Percentiles rank a stretch among this genome's conserved stretches.
Conservation (phyloP, 1,139 yeast genomes). For the Taphrina communis region DNA sequence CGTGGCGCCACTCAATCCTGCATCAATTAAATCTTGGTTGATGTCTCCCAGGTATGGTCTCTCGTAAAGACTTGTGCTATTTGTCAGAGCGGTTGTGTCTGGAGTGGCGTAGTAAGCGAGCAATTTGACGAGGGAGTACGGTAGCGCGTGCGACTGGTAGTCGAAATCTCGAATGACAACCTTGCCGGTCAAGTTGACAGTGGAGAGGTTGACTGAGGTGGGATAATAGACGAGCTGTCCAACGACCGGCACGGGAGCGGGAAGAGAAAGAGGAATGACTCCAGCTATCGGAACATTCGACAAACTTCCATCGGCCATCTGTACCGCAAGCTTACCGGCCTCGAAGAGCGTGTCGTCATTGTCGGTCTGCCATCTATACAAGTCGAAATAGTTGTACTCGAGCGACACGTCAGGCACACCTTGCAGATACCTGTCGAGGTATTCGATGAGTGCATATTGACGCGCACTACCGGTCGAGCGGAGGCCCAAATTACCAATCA, state of each 20-base stretch:
- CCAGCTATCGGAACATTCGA: background rate
- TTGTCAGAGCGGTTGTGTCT: background rate
- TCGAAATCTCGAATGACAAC: conserved; percentile 7
- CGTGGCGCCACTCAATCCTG: background rate
- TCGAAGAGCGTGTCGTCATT: background rate
- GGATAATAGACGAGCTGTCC: conserved; percentile 5
- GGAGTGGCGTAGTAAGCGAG: background rate
- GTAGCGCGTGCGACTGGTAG: background rate
- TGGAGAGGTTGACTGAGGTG: background rate
- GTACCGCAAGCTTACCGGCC: background rate
- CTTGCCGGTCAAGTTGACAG: conserved; percentile 1
- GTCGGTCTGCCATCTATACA: background rate
- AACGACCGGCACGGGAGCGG: background rate
- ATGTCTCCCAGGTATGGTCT: background rate
- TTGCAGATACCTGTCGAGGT: background rate
- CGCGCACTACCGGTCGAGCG: conserved; percentile 5
- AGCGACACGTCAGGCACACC: background rate
- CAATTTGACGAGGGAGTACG: conserved; percentile 1
- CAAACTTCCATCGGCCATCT: background rate
- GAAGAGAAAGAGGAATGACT: background rate
- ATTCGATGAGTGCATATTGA: background rate
- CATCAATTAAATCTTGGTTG: background rate
- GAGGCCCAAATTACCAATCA: background rate
- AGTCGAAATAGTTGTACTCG: background rate
- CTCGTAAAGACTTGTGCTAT: background rate